A percentile compares a stretch with the other conserved stretches of the same genome.
These are phyloP conservation scores for Echeveria elegans DNA, from an alignment of 164 flowering plant genomes.

Conservation along the genomic window DNA sequence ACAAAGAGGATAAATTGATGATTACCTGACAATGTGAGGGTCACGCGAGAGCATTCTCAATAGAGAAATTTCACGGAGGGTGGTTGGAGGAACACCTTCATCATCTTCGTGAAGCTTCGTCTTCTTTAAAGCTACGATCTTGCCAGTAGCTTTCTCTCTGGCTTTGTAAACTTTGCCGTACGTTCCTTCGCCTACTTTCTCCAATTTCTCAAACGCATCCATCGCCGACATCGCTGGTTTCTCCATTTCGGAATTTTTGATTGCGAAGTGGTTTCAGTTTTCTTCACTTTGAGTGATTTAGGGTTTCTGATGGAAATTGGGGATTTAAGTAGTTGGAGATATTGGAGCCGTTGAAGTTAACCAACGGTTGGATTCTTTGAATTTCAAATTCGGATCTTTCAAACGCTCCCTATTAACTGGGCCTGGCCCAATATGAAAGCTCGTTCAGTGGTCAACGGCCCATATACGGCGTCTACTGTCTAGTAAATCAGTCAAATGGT, in stretches of 20 bases:
- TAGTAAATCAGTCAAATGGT: no score
- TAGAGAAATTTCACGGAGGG: slow-evolving; percentile 84
- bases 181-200: slow-evolving; percentile 96
- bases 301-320: neutral
- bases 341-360: neutral
- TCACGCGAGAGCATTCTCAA: slow-evolving; percentile 80
- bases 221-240: slow-evolving; percentile 31
- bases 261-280: neutral
- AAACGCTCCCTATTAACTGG: neutral
- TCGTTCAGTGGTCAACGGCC: no score
- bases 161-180: slow-evolving; percentile 95
- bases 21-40: slow-evolving; percentile 80
- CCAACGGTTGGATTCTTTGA: slow-evolving; percentile 18
- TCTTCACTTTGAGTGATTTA: neutral
- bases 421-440: slow-evolving; percentile 1
- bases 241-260: slow-evolving; percentile 12
- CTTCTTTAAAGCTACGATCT: slow-evolving; percentile 95
- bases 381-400: slow-evolving; percentile 11
- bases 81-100: slow-evolving; percentile 92
- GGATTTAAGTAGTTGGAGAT: neutral
- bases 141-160: slow-evolving; percentile 67
- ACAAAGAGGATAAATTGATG: neutral
- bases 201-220: slow-evolving; percentile 91
- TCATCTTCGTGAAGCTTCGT: slow-evolving; percentile 87
- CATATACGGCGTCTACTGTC: no score